Base-by-base conservation (phyloP, 176 grass and related monocot species). In the Chrysopogon serrulatus region DNA sequence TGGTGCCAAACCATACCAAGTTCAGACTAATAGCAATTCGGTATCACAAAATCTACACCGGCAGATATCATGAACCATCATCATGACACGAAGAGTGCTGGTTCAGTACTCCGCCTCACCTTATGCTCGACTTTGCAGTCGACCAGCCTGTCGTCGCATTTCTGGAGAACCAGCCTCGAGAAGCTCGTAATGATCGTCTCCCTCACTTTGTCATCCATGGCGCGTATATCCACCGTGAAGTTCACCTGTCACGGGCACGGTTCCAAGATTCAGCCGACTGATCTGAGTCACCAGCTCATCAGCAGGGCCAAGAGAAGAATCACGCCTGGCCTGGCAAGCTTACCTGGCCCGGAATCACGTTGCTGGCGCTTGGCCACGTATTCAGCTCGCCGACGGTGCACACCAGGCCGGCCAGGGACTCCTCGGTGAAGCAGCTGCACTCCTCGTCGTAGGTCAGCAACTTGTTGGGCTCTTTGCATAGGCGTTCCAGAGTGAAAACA, bases 291-390 rank as follows among this genome's bases (percentile, higher is more conserved):
- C 5, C 36, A 1, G 8, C 8, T 26, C 9, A 17, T 31, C 70
- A 49, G 8, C 12, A 40, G 6, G 18, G 23, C 61, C 18, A 16
- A 15, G 47, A 24, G 6, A 48, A 2, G 59, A 62, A 30, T 48
- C 27, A 3, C 2, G 37, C 17, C 4, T 1, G 43, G 37, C 17
- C 4, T 1, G 43, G 15, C 23, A 28, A 39, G 54, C 73, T 78
- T 92, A 88, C 96, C 91, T 99, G 96, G 23, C 93, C 91, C 12
- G 96, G 96, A 34, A 99, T 99, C 43, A 96, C 96, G 47, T 99
- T 98, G 87, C 96, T 98, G 16, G 96, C 93, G 40, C 96, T 91
- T 24, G 96, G 96, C 96, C 93, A 99, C n/a, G 83, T 87, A 48
- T 85, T 87, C 19, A 99, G 82, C 73, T 99, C 91, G 4, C 96